Base-by-base conservation (phyloP, 805 yeast species). In the Nakazawaea ernobii region DNA sequence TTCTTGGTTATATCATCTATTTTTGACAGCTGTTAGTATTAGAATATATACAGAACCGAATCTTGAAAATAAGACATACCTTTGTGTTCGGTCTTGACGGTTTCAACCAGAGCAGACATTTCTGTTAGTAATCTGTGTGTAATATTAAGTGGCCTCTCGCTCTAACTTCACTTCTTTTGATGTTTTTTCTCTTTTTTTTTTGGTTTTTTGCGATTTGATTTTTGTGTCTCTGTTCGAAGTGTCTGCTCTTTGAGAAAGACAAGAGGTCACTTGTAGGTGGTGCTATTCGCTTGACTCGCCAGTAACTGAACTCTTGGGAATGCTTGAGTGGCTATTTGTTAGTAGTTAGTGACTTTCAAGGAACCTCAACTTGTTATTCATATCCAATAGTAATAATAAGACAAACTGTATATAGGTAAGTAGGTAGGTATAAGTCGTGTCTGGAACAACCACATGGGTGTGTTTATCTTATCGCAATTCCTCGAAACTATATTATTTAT, bases 1-100 rank as follows among this genome's bases (percentile, higher is more conserved):
- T 73, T 56, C 36, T 59, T 33, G 17, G 26, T 48, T n/a, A 42
- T 33, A 14, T 48, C 47, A 24, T 45, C 48, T 39, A 38, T 26
- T n/a, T n/a, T n/a, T n/a, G 13, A 4, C 11, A 11, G 11, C 32
- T n/a, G 46, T 36, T 43, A 35, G 41, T 26, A 29, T 11, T 4
- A 14, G 9, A n/a, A 13, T 10, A 10, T 26, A 11, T 24, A 13
- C 14, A 9, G 2, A 1, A 3, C 9, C 8, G 17, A 33, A 4
- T 11, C 3, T 11, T 30, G n/a, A 11, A 5, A 38, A 9, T 26
- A n/a, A 15, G 5, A 40, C 43, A 30, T 32, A 40, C 43, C 43
- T 40, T 30, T 29, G 5, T 14, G 35, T 9, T 32, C 44, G 4
- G 17, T 13, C 30, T 41, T 41, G 7, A 11, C 27, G 10, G 17